These are phyloP conservation scores for Citeromyces hawaiiensis DNA, from an alignment of 1,139 yeast genomes.

Conservation along the genomic window DNA sequence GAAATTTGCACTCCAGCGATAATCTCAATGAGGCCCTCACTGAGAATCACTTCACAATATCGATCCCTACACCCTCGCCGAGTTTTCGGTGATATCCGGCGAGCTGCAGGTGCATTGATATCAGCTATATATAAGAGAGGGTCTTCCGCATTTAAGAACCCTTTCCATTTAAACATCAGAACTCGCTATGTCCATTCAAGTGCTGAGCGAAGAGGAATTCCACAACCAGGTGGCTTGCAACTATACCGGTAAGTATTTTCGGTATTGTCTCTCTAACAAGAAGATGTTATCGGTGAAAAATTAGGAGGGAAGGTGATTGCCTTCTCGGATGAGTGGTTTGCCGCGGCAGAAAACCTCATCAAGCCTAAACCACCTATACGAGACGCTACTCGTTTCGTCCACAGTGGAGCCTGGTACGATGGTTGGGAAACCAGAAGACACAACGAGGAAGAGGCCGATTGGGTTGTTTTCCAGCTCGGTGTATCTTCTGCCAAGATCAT, in stretches of 20 bases:
- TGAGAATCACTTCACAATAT: constrained; percentile 8
- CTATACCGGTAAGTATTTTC: constrained; percentile 24
- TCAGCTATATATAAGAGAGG: no score
- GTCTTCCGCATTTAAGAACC: no score
- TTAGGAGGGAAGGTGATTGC: constrained; percentile 64
- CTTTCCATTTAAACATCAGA: no score
- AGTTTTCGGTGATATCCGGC: constrained; percentile 1
- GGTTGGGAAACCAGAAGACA: constrained; percentile 98
- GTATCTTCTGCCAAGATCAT: constrained; percentile 68
- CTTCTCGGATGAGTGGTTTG: constrained; percentile 88
- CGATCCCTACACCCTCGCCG: neutral
- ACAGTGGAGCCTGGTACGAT: constrained; percentile 93
- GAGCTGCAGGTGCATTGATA: constrained; percentile 1
- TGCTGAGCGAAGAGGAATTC: constrained; percentile 24
- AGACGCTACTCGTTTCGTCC: constrained; percentile 67
- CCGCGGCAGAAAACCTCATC: constrained; percentile 80
- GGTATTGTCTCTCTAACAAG: constrained; percentile 2
- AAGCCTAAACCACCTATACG: constrained; percentile 70
- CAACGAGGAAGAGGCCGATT: constrained; percentile 71
- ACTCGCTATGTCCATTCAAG: neutral
- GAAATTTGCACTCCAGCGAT: constrained; percentile 23
- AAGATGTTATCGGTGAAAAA: constrained; percentile 70
- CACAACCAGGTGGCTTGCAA: constrained; percentile 29
- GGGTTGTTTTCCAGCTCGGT: constrained; percentile 75
- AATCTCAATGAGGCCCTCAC: constrained; percentile 12